phyloP scores from a whole-genome alignment of 2,329 filamentous ascomycete genomes.

The Aspergillus viridinutans region DNA sequence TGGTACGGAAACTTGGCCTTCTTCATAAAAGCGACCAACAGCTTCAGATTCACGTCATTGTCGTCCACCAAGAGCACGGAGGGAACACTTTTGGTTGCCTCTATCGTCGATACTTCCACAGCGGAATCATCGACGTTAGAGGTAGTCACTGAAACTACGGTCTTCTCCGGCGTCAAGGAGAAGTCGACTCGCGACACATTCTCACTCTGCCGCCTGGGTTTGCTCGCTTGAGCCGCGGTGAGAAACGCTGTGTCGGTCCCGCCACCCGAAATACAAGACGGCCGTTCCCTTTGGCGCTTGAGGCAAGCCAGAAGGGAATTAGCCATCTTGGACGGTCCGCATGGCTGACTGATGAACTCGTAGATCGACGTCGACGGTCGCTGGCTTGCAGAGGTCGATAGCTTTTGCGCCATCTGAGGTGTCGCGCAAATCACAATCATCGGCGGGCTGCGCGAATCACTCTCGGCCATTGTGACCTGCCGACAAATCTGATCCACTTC shows the following conservation, averaged over 20 bases:
- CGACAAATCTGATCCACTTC: conserved; percentile 5
- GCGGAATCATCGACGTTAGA: neutral
- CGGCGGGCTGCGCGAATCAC: conserved; percentile 13
- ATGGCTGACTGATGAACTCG: conserved; percentile 34
- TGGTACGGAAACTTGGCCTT: conserved; percentile 26
- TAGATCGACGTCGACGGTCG: conserved; percentile 13
- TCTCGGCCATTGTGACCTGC: neutral
- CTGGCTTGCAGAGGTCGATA: conserved; percentile 11
- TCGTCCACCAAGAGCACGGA: conserved; percentile 35
- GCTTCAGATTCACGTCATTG: conserved; percentile 32
- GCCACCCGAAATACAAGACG: conserved; percentile 10
- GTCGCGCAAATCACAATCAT: conserved; percentile 28
- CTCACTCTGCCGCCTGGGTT: neutral
- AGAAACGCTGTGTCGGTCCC: conserved; percentile 18
- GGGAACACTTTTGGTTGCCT: neutral
- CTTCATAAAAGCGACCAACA: conserved; percentile 29
- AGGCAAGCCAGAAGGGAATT: conserved; percentile 24
- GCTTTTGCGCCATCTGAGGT: conserved; percentile 17
- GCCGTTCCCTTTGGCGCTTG: conserved; percentile 11
- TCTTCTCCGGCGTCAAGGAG: neutral
- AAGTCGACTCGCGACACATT: neutral
- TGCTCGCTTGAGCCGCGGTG: neutral
- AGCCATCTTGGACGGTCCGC: conserved; percentile 32
- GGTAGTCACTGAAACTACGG: conserved; percentile 1
- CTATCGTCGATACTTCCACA: neutral